A percentile compares a stretch with the other conserved stretches of the same genome.
Conservation (phyloP, 1,284 basidiomycete genomes). For the Lignosus rhinocerotis region DNA sequence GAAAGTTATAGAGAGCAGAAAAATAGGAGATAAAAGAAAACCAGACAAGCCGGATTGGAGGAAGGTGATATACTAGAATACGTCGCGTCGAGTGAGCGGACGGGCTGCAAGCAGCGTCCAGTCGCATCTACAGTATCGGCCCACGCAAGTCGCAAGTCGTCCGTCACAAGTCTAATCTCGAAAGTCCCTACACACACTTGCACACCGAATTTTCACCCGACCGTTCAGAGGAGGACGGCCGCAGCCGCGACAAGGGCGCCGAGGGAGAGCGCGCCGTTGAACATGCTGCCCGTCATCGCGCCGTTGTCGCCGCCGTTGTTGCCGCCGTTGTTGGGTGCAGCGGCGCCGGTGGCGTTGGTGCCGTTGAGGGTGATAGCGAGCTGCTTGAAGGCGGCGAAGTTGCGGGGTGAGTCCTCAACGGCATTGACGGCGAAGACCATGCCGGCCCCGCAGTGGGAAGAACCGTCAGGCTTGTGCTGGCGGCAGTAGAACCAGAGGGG, state of each 20-base stretch:
- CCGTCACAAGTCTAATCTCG: background rate
- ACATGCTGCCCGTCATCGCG: background rate
- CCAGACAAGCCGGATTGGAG: conserved; percentile 14
- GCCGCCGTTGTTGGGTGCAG: background rate
- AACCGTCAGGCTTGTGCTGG: conserved; percentile 33
- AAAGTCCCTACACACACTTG: background rate
- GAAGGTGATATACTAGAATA: background rate
- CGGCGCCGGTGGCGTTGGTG: conserved; percentile 25
- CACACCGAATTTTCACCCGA: background rate
- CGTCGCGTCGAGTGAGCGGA: background rate
- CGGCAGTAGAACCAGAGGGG: conserved; percentile 46
- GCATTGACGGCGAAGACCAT: conserved; percentile 50
- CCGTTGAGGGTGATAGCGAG: conserved; percentile 39
- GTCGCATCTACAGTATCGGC: background rate
- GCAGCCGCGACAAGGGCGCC: conserved; percentile 19
- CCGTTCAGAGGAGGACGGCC: conserved; percentile 20
- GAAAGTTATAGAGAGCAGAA: background rate
- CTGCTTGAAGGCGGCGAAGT: conserved; percentile 42
- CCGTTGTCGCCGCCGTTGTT: conserved; percentile 4
- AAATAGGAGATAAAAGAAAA: background rate
- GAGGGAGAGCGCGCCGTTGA: conserved; percentile 16
- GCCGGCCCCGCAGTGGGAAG: conserved; percentile 41
- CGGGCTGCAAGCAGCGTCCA: conserved; percentile 1
- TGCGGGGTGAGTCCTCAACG: conserved; percentile 38
- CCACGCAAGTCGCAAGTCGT: background rate